phyloP scores from a whole-genome alignment of 345 rosid genomes.

The Corchorus capsularis region DNA sequence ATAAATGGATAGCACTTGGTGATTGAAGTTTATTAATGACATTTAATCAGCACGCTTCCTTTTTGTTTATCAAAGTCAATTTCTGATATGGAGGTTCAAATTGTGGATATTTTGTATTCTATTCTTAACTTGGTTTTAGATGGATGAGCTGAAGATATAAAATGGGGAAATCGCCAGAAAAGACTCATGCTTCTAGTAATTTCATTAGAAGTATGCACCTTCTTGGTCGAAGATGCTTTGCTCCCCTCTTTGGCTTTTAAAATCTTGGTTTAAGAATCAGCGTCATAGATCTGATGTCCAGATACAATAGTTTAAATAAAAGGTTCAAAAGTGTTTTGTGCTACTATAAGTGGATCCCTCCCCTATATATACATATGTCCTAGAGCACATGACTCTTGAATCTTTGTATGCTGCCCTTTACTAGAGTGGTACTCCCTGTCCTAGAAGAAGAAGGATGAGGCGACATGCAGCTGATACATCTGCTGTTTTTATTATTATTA shows the following conservation, averaged over 20 bases:
- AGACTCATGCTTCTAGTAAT: too few relatives aligned
- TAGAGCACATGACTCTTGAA: not conserved
- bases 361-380: too few relatives aligned
- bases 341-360: too few relatives aligned
- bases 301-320: too few relatives aligned
- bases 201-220: not conserved
- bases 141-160: not conserved
- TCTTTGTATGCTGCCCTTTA: not conserved
- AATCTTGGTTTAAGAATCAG: too few relatives aligned
- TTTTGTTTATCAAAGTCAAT: not conserved
- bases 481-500: too few relatives aligned
- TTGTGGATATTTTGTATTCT: not conserved
- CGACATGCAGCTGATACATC: too few relatives aligned
- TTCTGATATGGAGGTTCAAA: not conserved
- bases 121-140: not conserved
- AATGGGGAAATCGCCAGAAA: not conserved
- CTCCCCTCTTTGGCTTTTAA: not conserved
- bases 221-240: not conserved
- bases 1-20: too few relatives aligned
- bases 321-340: too few relatives aligned
- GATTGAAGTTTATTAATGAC: not conserved
- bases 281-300: too few relatives aligned
- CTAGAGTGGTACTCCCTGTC: not conserved
- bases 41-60: not conserved
- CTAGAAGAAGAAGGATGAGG: too few relatives aligned